A percentile compares a stretch with the other conserved stretches of the same genome.
Evolutionary conservation across 2,329 filamentous ascomycete genomes (phyloP).

Genomic region (Hypomyces rosellus): DNA sequence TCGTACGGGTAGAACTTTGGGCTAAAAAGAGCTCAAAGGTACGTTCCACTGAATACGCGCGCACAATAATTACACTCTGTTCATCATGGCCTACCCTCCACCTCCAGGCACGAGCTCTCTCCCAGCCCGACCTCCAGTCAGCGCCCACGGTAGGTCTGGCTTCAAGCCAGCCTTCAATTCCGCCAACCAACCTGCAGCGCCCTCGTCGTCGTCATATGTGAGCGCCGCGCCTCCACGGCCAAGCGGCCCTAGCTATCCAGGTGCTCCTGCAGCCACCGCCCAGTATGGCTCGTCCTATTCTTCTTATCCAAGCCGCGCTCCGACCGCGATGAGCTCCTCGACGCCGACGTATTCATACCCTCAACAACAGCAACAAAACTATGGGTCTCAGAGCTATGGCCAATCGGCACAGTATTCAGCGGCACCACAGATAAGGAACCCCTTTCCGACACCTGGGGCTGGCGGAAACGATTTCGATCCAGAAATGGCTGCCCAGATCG

Average conservation of each 20-base stretch:
- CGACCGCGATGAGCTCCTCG: conserved; percentile 22
- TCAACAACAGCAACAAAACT: conserved; percentile 14
- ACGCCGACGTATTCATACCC: conserved; percentile 20
- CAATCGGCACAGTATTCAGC: conserved; percentile 37
- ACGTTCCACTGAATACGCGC: conserved; percentile 30
- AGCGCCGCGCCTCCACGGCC: conserved; percentile 17
- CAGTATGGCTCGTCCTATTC: conserved; percentile 41
- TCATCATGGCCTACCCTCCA: conserved; percentile 81
- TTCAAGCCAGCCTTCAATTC: conserved; percentile 47
- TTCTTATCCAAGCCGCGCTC: conserved; percentile 26
- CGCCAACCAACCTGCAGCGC: conserved; percentile 26
- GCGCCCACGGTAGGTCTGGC: conserved; percentile 29
- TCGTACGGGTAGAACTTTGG: conserved; percentile 19
- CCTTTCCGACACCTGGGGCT: conserved; percentile 60
- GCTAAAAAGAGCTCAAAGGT: conserved; percentile 43
- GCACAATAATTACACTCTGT: conserved; percentile 32
- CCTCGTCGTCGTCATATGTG: conserved; percentile 28
- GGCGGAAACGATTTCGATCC: conserved; percentile 53
- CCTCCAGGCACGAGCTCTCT: conserved; percentile 67
- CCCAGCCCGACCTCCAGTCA: conserved; percentile 67
- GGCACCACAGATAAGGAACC: conserved; percentile 69
- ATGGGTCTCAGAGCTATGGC: conserved; percentile 19
- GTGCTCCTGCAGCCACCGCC: conserved; percentile 24
- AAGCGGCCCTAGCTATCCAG: conserved; percentile 23
- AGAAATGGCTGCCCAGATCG: conserved; percentile 85